phyloP scores from a whole-genome alignment of 257 asterid genomes.

The Lavandula angustifolia region DNA sequence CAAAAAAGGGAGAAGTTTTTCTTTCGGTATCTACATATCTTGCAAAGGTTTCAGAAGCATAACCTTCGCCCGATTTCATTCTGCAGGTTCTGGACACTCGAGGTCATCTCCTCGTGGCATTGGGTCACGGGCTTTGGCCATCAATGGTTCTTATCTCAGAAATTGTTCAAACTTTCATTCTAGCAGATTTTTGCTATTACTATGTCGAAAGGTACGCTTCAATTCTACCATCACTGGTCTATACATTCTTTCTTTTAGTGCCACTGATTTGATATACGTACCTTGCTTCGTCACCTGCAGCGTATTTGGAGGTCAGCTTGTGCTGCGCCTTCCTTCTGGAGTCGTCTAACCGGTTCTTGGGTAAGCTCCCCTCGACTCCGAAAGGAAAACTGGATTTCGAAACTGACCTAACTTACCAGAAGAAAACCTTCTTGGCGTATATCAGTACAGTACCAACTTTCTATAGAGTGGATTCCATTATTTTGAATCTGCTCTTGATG shows the following conservation, averaged over 20 bases:
- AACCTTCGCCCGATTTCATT: slow-evolving; percentile 21
- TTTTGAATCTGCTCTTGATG: slow-evolving; percentile 17
- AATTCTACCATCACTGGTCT: background rate
- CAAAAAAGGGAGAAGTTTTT: too few relatives aligned
- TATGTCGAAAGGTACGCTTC: slow-evolving; percentile 56
- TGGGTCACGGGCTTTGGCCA: slow-evolving; percentile 81
- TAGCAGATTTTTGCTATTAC: slow-evolving; percentile 77
- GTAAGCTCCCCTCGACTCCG: slow-evolving; percentile 5
- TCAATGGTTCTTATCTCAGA: slow-evolving; percentile 78
- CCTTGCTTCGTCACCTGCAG: slow-evolving; percentile 40
- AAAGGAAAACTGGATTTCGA: slow-evolving; percentile 30
- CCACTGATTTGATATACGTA: slow-evolving; percentile 15
- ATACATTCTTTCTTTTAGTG: background rate
- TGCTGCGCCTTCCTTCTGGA: slow-evolving; percentile 77
- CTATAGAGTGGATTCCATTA: slow-evolving; percentile 33
- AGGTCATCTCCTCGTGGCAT: slow-evolving; percentile 71
- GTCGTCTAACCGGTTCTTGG: slow-evolving; percentile 46
- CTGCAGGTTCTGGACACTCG: slow-evolving; percentile 75
- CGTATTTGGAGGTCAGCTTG: slow-evolving; percentile 77
- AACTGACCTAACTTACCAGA: slow-evolving; percentile 26
- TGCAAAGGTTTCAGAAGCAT: background rate
- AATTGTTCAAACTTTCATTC: slow-evolving; percentile 75
- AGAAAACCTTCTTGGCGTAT: slow-evolving; percentile 24
- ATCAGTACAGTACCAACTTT: slow-evolving; percentile 21
- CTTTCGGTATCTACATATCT: background rate